phyloP scores from a whole-genome alignment of 2,329 filamentous ascomycete genomes.

The Dothideomycetidae sp. region DNA sequence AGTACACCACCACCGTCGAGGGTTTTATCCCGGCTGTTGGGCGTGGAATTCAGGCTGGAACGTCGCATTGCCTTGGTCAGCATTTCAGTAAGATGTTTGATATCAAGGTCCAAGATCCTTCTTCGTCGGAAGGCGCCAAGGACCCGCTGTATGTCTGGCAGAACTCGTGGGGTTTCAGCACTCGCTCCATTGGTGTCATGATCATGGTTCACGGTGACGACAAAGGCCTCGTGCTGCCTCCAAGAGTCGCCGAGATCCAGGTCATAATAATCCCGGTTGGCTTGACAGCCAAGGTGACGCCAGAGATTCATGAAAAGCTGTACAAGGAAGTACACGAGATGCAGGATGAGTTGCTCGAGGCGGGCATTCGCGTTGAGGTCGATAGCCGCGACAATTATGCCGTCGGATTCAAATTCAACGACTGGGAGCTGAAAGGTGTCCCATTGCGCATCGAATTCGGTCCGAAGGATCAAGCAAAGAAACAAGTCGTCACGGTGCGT shows the following conservation, averaged over 20 bases:
- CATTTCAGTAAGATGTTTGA: constrained; percentile 99
- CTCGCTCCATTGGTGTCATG: constrained; percentile 95
- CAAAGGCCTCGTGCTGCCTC: constrained; percentile 85
- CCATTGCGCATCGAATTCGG: constrained; percentile 91
- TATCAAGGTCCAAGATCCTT: constrained; percentile 89
- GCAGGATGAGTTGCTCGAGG: constrained; percentile 52
- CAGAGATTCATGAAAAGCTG: constrained; percentile 65
- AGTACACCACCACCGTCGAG: constrained; percentile 94
- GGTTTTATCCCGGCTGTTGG: constrained; percentile 94
- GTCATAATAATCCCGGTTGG: constrained; percentile 82
- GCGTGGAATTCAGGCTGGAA: constrained; percentile 90
- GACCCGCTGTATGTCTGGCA: constrained; percentile 85
- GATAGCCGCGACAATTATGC: constrained; percentile 83
- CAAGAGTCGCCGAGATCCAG: constrained; percentile 75
- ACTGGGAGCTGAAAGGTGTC: constrained; percentile 94
- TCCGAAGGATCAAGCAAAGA: constrained; percentile 78
- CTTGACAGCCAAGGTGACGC: constrained; percentile 71
- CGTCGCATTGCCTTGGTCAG: constrained; percentile 86
- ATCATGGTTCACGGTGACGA: constrained; percentile 96
- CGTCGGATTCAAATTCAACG: constrained; percentile 95
- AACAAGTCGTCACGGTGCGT: constrained; percentile 70
- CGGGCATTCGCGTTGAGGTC: constrained; percentile 61
- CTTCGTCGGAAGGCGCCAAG: constrained; percentile 51
- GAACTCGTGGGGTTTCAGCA: constrained; percentile 97
- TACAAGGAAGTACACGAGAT: constrained; percentile 63